Conservation (phyloP, 2,329 filamentous ascomycete species). For the Nemania serpens region DNA sequence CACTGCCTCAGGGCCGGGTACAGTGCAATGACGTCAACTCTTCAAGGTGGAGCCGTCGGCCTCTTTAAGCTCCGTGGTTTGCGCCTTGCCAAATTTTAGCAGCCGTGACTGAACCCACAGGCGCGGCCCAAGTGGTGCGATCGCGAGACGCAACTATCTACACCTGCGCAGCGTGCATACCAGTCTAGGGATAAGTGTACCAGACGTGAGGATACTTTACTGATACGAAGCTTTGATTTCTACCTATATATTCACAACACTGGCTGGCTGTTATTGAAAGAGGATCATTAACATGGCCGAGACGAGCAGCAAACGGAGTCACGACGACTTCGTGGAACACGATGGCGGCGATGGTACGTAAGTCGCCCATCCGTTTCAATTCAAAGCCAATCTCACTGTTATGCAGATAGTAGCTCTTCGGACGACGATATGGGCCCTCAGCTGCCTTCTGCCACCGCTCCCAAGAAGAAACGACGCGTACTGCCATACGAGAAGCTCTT, state of each 20-base stretch:
- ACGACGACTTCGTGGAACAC: conserved; percentile 37
- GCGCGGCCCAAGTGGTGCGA: background rate
- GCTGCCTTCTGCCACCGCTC: conserved; percentile 76
- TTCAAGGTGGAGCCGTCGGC: conserved; percentile 13
- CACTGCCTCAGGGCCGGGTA: too few species aligned
- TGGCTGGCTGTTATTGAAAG: background rate
- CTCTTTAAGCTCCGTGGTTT: conserved; percentile 15
- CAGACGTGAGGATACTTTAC: too few species aligned
- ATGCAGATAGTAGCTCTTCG: conserved; percentile 66
- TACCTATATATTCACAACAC: background rate
- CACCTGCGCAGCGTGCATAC: too few species aligned
- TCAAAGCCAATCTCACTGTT: conserved; percentile 21
- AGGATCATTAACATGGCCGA: conserved; percentile 32
- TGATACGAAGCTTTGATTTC: background rate
- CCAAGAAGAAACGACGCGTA: conserved; percentile 88
- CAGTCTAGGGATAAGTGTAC: too few species aligned
- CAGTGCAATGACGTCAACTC: too few species aligned
- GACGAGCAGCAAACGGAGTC: conserved; percentile 39
- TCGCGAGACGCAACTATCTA: background rate
- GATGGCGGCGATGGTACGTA: conserved; percentile 29
- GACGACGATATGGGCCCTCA: conserved; percentile 89
- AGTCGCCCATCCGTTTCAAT: background rate
- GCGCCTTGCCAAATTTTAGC: conserved; percentile 5
- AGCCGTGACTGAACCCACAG: background rate
- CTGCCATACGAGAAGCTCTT: conserved; percentile 96